Base-by-base conservation (phyloP, 345 rosid species). In the Zanthoxylum bungeanum region DNA sequence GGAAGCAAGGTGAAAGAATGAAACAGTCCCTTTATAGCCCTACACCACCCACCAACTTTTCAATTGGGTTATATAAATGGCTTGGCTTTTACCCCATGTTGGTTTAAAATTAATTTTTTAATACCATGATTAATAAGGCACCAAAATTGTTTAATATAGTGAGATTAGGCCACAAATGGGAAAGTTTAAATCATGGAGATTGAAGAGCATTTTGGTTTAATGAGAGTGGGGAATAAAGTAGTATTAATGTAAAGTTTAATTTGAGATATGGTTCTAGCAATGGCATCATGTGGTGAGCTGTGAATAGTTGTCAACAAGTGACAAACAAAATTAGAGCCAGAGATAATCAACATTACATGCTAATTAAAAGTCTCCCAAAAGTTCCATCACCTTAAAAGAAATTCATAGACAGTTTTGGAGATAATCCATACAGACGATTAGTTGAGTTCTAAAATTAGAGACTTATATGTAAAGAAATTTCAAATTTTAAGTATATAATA, bases 21-120 rank as follows among this genome's bases (percentile, higher is more conserved):
- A 24, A 71, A 51, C 33, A 30, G 72, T 56, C 63, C 34, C 76
- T 85, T 84, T 87, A 84, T 84, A 83, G 81, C 78, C 68, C n/a
- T n/a, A 76, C 53, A 28, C 80, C 78, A 44, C 62, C 79, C 74
- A 75, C 70, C 77, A 50, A 37, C 50, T 73, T 53, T n/a, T 40
- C 5, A 72, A 63, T 22, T 42, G 53, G 53, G 68, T 27, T 64
- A 17, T n/a, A n/a, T 64, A 64, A 64, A 64, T 64, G 34, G 37
- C 50, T 64, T 9, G 49, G 19, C n/a, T n/a, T n/a, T n/a, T n/a
- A n/a, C n/a, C n/a, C n/a, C n/a, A n/a, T n/a, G n/a, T n/a, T n/a
- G n/a, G n/a, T n/a, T n/a, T n/a, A n/a, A n/a, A n/a, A n/a, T n/a
- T n/a, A n/a, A n/a, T n/a, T n/a, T n/a, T n/a, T n/a, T n/a, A n/a